Evolutionary conservation across 345 rosid genomes (phyloP).

Genomic region (Gossypium raimondii): DNA sequence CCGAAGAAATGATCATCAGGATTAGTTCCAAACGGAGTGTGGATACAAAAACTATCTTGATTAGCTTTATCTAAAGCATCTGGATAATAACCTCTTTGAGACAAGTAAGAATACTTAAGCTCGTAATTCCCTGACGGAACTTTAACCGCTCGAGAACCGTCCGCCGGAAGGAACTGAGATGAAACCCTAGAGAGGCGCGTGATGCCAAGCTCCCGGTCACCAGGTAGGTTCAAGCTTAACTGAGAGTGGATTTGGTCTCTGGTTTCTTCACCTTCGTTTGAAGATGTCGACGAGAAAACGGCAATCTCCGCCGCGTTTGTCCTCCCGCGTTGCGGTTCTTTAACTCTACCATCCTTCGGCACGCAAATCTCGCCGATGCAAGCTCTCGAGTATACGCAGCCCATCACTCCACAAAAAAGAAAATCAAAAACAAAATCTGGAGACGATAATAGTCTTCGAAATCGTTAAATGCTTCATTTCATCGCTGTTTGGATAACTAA

Average conservation of each 20-base stretch:
- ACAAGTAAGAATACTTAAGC: slow-evolving; percentile 65
- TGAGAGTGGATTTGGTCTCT: slow-evolving; percentile 48
- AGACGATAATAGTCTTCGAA: neutral
- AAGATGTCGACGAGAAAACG: slow-evolving; percentile 49
- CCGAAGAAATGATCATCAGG: slow-evolving; percentile 81
- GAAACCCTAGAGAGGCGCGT: slow-evolving; percentile 88
- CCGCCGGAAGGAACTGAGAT: slow-evolving; percentile 83
- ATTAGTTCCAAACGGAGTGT: slow-evolving; percentile 75
- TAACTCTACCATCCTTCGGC: slow-evolving; percentile 53
- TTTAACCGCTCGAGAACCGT: slow-evolving; percentile 66
- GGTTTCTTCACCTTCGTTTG: slow-evolving; percentile 43
- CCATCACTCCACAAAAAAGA: slow-evolving; percentile 44
- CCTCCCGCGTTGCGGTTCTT: slow-evolving; percentile 24
- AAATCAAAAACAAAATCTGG: slow-evolving; percentile 11
- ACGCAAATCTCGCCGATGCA: slow-evolving; percentile 89
- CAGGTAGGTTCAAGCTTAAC: slow-evolving; percentile 22
- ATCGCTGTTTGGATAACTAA: slow-evolving; percentile 9
- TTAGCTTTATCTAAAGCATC: slow-evolving; percentile 94
- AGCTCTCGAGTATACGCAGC: slow-evolving; percentile 88
- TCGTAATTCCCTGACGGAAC: slow-evolving; percentile 61
- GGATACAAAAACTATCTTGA: slow-evolving; percentile 95
- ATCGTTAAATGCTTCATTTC: slow-evolving; percentile 22
- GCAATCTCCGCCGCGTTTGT: slow-evolving; percentile 33
- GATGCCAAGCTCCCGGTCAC: slow-evolving; percentile 65
- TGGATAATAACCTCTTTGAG: slow-evolving; percentile 95